A percentile compares a stretch with the other conserved stretches of the same genome.
Conservation (phyloP, 345 rosid species). For the Eucalyptus sp. region DNA sequence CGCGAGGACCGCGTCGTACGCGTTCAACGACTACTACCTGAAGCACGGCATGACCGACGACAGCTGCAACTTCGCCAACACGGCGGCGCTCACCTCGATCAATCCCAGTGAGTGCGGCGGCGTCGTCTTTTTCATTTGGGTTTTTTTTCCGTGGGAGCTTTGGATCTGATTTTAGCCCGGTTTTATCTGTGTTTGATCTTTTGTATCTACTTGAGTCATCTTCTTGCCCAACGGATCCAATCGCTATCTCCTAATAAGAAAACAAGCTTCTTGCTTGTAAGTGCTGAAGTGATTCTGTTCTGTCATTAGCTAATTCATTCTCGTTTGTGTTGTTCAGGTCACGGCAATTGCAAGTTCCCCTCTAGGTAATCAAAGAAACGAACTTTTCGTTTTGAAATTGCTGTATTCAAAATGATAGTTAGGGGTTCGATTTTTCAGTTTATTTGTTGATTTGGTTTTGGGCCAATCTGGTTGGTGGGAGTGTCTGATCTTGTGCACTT, state of each 20-base stretch:
- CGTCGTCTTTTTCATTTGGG: not conserved
- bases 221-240: not conserved
- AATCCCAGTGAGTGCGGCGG: slow-evolving; percentile 50
- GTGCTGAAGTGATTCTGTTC: not conserved
- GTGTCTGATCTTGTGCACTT: not conserved
- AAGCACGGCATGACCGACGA: slow-evolving; percentile 63
- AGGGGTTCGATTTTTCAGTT: not conserved
- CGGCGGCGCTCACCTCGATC: slow-evolving; percentile 65
- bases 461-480: not conserved
- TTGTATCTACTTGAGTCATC: not conserved
- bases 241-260: not conserved
- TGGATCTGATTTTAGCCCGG: not conserved
- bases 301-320: not conserved
- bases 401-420: not conserved
- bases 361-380: slow-evolving; percentile 37
- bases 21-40: slow-evolving; percentile 66
- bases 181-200: not conserved
- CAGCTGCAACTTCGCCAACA: slow-evolving; percentile 52
- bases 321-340: slow-evolving; percentile 27
- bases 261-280: not conserved
- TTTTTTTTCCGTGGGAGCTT: not conserved
- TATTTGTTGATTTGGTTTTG: not conserved
- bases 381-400: not conserved
- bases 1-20: slow-evolving; percentile 59
- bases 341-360: slow-evolving; percentile 41